Base-by-base conservation (phyloP, 192 early-diverging fungal species). In the Podila horticola region DNA sequence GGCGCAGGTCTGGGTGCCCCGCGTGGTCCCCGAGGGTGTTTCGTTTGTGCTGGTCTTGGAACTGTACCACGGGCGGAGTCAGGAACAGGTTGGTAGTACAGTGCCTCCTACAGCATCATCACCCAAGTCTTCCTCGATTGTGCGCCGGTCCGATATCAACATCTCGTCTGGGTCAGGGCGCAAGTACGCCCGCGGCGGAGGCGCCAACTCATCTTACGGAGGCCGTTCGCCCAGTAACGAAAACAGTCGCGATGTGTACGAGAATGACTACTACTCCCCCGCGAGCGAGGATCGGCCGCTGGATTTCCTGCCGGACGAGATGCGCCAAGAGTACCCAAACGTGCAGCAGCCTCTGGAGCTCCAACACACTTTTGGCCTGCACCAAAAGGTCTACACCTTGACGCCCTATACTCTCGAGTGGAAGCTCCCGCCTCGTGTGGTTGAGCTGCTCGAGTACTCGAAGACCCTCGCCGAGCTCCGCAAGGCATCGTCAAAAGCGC, bases 351-450 rank as follows among this genome's bases (percentile, higher is more conserved):
- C 71, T 17, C 67, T 81, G 12, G 67, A 60, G 12, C 67, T 81
- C 30, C 55, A 81, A 20, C 77, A 81, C 36, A 81, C 77, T 0
- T 73, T 81, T n/a, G 77, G 77, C n/a, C 48, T 81, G 28, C 61
- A 81, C 24, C 77, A 81, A 61, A 81, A 81, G n/a, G 77, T 81
- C 48, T 81, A 81, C 33, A 51, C 61, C 24, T 20, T 69, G 28
- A 81, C 77, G 8, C 77, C 77, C 19, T 81, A 81, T 48, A 81
- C 71, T 1, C 71, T 81, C 33, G 62, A 81, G 66, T 81, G 77
- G 77, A 62, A 64, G 62, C 68, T 81, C 20, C 77, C 77, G 1
- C 55, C n/a, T 3, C 50, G 71, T 6, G 66, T 81, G 5, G 29
- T 15, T 0, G 77, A 81, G 58, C 31, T 81, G 29, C 17, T 81